Evolutionary conservation across 73 alveolate genomes (phyloP).

Genomic region (Paramecium bursaria): DNA sequence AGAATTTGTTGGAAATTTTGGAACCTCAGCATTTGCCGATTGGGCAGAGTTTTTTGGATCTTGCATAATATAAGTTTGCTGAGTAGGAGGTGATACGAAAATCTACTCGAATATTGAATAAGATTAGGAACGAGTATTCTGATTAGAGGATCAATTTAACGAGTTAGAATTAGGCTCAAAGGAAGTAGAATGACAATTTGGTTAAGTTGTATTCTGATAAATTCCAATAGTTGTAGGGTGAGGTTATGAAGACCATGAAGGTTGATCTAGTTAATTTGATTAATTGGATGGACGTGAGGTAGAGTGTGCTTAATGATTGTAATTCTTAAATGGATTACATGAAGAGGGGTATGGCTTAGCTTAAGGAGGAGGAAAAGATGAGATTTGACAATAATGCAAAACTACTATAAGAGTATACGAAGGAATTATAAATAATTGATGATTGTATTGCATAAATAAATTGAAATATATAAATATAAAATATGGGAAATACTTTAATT

Average conservation of each 20-base stretch:
- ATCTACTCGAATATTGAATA: slow-evolving; percentile 21
- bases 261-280: too few species aligned
- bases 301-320: background rate
- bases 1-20: background rate
- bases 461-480: slow-evolving; percentile 2
- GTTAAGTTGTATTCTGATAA: slow-evolving; percentile 3
- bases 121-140: background rate
- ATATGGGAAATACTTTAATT: slow-evolving; percentile 45
- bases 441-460: slow-evolving; percentile 45
- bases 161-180: background rate
- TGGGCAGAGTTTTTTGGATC: background rate
- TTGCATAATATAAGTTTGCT: slow-evolving; percentile 19
- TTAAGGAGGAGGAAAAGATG: background rate
- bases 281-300: background rate
- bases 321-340: background rate
- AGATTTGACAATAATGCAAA: background rate
- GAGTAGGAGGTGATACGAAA: slow-evolving; percentile 41
- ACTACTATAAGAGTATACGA: background rate
- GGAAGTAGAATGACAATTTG: background rate
- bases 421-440: slow-evolving; percentile 50
- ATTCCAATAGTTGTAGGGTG: background rate
- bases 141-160: slow-evolving; percentile 4
- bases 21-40: slow-evolving; percentile 17
- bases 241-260: slow-evolving; percentile 8
- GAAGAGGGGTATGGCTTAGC: background rate